phyloP scores from a whole-genome alignment of 192 early-diverging fungal species.

The Podila epigama region DNA sequence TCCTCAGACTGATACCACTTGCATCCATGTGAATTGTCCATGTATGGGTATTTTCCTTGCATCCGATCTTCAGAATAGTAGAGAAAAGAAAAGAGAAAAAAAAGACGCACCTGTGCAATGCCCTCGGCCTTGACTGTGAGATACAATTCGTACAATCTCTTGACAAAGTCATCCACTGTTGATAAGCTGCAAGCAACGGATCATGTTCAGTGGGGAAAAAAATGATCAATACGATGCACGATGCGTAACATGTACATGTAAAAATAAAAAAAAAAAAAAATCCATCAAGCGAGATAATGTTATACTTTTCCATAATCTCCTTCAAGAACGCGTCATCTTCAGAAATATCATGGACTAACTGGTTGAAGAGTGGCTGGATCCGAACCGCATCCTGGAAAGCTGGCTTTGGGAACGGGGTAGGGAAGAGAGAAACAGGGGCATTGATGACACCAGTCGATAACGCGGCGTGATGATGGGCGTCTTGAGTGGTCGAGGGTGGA shows the following conservation, averaged over 20 bases:
- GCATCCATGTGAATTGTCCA: background rate
- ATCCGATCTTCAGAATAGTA: background rate
- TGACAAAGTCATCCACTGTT: constrained; percentile 86
- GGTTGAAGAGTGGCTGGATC: constrained; percentile 84
- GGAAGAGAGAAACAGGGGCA: constrained; percentile 87
- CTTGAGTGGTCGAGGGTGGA: constrained; percentile 23
- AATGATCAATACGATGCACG: constrained; percentile 4
- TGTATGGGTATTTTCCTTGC: too few relatives aligned
- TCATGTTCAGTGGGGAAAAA: background rate
- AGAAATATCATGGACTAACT: constrained; percentile 80
- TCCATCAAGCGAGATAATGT: too few relatives aligned
- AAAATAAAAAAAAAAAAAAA: too few relatives aligned
- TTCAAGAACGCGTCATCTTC: constrained; percentile 79
- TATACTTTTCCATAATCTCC: constrained; percentile 75
- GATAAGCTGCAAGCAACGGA: constrained; percentile 68
- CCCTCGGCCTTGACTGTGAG: constrained; percentile 64
- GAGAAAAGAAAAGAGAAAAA: background rate
- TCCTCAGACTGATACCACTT: background rate
- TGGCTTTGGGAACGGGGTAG: constrained; percentile 79
- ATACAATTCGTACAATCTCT: constrained; percentile 81
- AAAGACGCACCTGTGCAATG: constrained; percentile 58
- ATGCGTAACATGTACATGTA: too few relatives aligned
- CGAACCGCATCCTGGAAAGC: constrained; percentile 76
- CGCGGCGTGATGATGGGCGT: constrained; percentile 17
- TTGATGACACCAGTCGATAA: constrained; percentile 62